Evolutionary conservation across 768 basidiomycete species (phyloP).

Genomic region (Amanita rubescens): DNA sequence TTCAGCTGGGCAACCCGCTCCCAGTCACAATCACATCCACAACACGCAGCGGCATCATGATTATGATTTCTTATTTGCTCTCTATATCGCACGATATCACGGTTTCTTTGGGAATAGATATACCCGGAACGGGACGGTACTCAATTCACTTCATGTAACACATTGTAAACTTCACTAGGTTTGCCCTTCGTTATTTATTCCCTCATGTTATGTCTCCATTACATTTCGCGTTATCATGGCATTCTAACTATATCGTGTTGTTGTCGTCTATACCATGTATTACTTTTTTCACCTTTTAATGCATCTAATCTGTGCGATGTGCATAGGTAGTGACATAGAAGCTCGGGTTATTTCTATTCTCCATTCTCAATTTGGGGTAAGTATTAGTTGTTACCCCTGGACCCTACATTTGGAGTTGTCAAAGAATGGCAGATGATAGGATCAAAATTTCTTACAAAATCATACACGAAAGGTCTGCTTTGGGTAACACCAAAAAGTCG

Average conservation of each 20-base stretch:
- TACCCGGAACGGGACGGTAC: neutral
- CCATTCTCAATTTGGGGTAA: constrained; percentile 34
- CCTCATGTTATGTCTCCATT: constrained; percentile 13
- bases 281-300: neutral
- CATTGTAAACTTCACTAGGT: constrained; percentile 12
- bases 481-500: constrained; percentile 76
- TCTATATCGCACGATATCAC: constrained; percentile 12
- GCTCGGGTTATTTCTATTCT: constrained; percentile 14
- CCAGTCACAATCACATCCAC: constrained; percentile 24
- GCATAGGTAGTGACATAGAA: constrained; percentile 7
- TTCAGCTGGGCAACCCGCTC: constrained; percentile 75
- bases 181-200: constrained; percentile 13
- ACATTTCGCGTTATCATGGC: constrained; percentile 4
- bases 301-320: neutral
- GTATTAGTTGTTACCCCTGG: constrained; percentile 49
- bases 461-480: constrained; percentile 68
- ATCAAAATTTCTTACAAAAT: constrained; percentile 44
- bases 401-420: constrained; percentile 30
- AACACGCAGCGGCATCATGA: constrained; percentile 20
- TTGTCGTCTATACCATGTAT: constrained; percentile 3
- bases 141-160: constrained; percentile 7
- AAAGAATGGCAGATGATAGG: neutral
- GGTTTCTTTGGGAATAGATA: constrained; percentile 7
- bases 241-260: constrained; percentile 3
- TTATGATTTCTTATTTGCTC: constrained; percentile 15